These are phyloP conservation scores for Boechera divaricarpa DNA, from an alignment of 345 rosid species.

Conservation along the genomic window DNA sequence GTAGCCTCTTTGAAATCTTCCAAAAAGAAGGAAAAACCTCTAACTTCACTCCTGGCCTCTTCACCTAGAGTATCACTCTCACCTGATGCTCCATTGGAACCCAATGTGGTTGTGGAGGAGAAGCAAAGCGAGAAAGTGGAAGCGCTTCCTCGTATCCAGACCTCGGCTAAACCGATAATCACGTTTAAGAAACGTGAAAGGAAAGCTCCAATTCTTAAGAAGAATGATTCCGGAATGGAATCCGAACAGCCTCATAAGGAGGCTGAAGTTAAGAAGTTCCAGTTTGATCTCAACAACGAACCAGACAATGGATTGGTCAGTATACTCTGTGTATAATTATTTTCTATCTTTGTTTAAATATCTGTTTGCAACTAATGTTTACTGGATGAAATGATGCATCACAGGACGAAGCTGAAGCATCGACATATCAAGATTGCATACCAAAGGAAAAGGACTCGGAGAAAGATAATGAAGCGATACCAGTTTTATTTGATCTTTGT, in stretches of 20 bases:
- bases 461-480: background rate
- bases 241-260: background rate
- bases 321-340: background rate
- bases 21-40: background rate
- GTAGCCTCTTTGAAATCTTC: conserved; percentile 2
- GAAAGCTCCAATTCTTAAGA: background rate
- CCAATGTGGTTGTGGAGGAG: background rate
- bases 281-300: conserved; percentile 26
- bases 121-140: conserved; percentile 1
- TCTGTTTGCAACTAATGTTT: background rate
- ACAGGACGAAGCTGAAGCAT: conserved; percentile 25
- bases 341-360: background rate
- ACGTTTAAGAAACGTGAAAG: background rate
- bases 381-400: conserved; percentile 7
- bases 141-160: background rate
- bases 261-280: background rate
- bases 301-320: conserved; percentile 48
- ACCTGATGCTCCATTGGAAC: conserved; percentile 38
- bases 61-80: background rate
- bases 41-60: background rate
- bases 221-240: background rate
- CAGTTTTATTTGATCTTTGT: background rate
- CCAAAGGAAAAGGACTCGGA: background rate
- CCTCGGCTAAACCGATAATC: conserved; percentile 7
- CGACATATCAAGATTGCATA: conserved; percentile 2